phyloP scores from a whole-genome alignment of 768 basidiomycete genomes.

The Tricholoma saponaceum region DNA sequence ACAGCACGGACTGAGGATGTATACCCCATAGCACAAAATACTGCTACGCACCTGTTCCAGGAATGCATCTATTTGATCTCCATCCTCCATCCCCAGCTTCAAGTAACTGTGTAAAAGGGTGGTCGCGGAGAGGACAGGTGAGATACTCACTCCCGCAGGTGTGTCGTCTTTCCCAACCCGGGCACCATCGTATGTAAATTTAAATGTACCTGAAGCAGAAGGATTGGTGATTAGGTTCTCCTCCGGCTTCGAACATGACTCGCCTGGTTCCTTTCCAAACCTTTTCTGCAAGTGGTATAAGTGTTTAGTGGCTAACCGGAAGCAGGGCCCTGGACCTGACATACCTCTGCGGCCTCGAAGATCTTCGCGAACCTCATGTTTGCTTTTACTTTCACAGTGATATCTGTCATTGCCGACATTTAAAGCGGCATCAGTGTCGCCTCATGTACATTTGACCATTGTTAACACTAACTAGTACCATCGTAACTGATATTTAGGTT shows the following conservation, averaged over 20 bases:
- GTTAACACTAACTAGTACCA: conserved; percentile 38
- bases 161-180: conserved; percentile 47
- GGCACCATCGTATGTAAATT: conserved; percentile 53
- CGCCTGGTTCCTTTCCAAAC: conserved; percentile 55
- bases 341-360: conserved; percentile 63
- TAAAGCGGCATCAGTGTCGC: background rate
- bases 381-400: conserved; percentile 63
- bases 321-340: conserved; percentile 18
- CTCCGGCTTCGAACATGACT: background rate
- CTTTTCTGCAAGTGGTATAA: conserved; percentile 38
- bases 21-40: background rate
- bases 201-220: conserved; percentile 49
- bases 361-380: conserved; percentile 65
- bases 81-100: conserved; percentile 18
- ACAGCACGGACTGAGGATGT: background rate
- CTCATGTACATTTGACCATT: background rate
- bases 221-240: background rate
- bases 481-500: conserved; percentile 57
- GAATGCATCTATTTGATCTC: conserved; percentile 19
- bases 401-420: conserved; percentile 32
- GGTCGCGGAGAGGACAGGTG: background rate
- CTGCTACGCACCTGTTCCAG: conserved; percentile 13
- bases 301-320: background rate
- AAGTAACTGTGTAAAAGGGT: background rate
- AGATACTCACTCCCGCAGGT: conserved; percentile 44